Conservation (phyloP, 1,139 yeast genomes). For the Taphrina betulina region DNA sequence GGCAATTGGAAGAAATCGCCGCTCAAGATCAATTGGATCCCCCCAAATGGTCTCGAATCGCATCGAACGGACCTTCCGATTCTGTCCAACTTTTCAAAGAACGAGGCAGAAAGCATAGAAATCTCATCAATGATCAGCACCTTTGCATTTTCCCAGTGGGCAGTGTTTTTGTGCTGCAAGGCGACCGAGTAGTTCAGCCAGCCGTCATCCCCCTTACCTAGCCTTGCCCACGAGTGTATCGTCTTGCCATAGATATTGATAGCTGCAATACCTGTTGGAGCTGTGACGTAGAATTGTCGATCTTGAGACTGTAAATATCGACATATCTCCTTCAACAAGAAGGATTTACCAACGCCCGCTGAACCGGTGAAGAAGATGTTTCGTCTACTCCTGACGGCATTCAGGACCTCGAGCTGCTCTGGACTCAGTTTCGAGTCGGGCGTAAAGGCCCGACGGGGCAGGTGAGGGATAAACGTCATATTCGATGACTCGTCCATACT, state of each 20-base stretch:
- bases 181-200: slow-evolving; percentile 52
- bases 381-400: slow-evolving; percentile 52
- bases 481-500: not conserved
- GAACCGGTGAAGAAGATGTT: slow-evolving; percentile 83
- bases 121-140: slow-evolving; percentile 80
- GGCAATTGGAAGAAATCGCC: slow-evolving; percentile 93
- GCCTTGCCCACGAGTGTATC: slow-evolving; percentile 79
- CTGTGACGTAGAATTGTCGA: slow-evolving; percentile 69
- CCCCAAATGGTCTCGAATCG: slow-evolving; percentile 70
- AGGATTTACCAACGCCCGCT: slow-evolving; percentile 89
- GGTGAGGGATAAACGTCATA: slow-evolving; percentile 4
- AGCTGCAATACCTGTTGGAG: slow-evolving; percentile 91
- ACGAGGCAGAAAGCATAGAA: slow-evolving; percentile 79
- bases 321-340: slow-evolving; percentile 68
- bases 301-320: slow-evolving; percentile 48
- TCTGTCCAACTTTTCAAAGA: slow-evolving; percentile 67
- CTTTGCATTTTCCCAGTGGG: slow-evolving; percentile 60
- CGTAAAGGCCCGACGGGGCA: not conserved
- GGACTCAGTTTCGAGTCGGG: slow-evolving; percentile 2
- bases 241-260: slow-evolving; percentile 88
- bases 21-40: slow-evolving; percentile 76
- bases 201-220: slow-evolving; percentile 66
- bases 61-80: slow-evolving; percentile 60
- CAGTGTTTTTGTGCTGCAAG: slow-evolving; percentile 54
- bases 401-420: slow-evolving; percentile 70